Evolutionary conservation across 305 asterid genomes (phyloP), one percentile per base, ranked within the genome.

Genomic region (Striga hermonthica): DNA sequence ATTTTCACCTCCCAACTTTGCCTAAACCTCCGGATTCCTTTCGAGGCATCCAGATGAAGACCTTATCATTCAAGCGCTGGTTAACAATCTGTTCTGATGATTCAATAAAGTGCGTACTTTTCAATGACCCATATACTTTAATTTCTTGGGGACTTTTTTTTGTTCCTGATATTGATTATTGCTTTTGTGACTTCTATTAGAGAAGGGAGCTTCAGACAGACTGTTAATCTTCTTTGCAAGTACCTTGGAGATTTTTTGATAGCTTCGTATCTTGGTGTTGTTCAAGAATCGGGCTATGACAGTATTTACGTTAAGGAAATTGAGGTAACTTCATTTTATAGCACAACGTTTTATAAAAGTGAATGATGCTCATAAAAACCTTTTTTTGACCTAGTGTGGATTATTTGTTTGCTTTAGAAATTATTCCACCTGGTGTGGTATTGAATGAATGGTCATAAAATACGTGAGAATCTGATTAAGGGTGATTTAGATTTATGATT

Each of bases 171-270:
- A 14, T 40, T 78, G 49, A 68, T 61, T 35, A 13, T 35, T 60
- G 31, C 56, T 71, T 58, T 45, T 22, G 37, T 69, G 48, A 45
- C 60, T 74, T 49, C 39, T 69, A 49, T 43, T 78, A 93, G 99
- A 72, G 78, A 82, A 72, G 96, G 99, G 61, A 86, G 74, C 77
- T 90, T 85, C 74, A 82, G 91, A 71, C 63, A 79, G 44, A 72
- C 84, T 49, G 87, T 79, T 50, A 83, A 94, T 77, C 88, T 88
- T 77, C 96, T 94, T 12, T 84, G 96, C 74, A 94, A 94, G 91
- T 90, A 94, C 89, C 90, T 94, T 49, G 99, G 99, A 38, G 99
- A 94, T 78, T 76, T 86, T 67, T 71, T 90, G 76, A 94, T 94
- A 64, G 96, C 95, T 75, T 86, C 95, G 7, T 93, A 93, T 76